Evolutionary conservation across 495 filamentous ascomycete genomes (phyloP).

Genomic region (Aspergillus haitiensis): DNA sequence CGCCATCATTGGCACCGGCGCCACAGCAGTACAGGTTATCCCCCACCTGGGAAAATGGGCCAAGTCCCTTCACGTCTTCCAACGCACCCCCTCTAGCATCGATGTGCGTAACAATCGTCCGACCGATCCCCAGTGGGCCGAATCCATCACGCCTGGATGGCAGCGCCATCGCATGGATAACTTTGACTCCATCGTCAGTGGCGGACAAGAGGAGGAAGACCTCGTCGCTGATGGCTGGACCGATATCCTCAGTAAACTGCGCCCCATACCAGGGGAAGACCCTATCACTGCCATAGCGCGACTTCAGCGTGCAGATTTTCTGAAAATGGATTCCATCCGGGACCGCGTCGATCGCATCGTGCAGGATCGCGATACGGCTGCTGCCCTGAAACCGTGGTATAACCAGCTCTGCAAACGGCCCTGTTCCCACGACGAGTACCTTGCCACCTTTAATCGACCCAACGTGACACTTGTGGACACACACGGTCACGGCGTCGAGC

Average conservation of each 20-base stretch:
- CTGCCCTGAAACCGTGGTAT: slow-evolving; percentile 35
- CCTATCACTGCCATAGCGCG: background rate
- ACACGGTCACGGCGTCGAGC: slow-evolving; percentile 24
- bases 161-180: slow-evolving; percentile 39
- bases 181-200: slow-evolving; percentile 26
- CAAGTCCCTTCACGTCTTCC: slow-evolving; percentile 42
- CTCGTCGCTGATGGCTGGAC: slow-evolving; percentile 9
- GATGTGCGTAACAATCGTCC: slow-evolving; percentile 43
- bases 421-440: slow-evolving; percentile 34
- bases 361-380: slow-evolving; percentile 25
- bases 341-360: slow-evolving; percentile 34
- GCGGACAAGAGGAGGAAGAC: slow-evolving; percentile 4
- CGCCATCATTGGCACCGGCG: slow-evolving; percentile 49
- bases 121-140: background rate
- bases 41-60: slow-evolving; percentile 29
- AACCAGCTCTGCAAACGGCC: slow-evolving; percentile 36
- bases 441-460: slow-evolving; percentile 32
- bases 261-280: background rate
- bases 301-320: slow-evolving; percentile 1
- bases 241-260: background rate
- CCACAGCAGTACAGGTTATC: slow-evolving; percentile 45
- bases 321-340: slow-evolving; percentile 18
- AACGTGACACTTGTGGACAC: slow-evolving; percentile 35
- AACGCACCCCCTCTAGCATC: slow-evolving; percentile 44
- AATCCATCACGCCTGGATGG: slow-evolving; percentile 46